phyloP scores from a whole-genome alignment of 768 basidiomycete species.

The Russula ochroleuca region DNA sequence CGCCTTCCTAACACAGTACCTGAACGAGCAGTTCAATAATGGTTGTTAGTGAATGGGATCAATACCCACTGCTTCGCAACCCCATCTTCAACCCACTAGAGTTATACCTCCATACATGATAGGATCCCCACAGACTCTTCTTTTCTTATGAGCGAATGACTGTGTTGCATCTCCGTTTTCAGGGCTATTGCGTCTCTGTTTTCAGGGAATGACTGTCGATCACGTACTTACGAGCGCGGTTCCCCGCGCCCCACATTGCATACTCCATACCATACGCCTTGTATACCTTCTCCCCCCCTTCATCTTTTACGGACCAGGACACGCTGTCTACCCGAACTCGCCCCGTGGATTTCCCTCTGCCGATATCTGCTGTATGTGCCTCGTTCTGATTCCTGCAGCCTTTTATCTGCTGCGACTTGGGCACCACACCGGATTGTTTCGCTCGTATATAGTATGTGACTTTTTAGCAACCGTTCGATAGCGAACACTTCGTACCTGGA shows the following conservation, averaged over 20 bases:
- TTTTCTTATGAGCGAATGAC: constrained; percentile 9
- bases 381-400: background rate
- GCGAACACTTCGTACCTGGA: constrained; percentile 8
- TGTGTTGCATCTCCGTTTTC: constrained; percentile 9
- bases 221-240: constrained; percentile 22
- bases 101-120: constrained; percentile 12
- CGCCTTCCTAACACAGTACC: background rate
- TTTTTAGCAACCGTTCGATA: constrained; percentile 2
- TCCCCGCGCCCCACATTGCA: constrained; percentile 8
- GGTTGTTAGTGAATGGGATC: constrained; percentile 14
- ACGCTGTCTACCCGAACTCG: background rate
- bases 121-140: constrained; percentile 11
- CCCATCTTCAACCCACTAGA: constrained; percentile 15
- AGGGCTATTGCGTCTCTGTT: background rate
- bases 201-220: constrained; percentile 7
- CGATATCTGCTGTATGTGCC: constrained; percentile 1
- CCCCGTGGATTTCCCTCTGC: background rate
- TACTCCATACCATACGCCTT: constrained; percentile 20
- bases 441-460: constrained; percentile 8
- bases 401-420: background rate
- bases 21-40: constrained; percentile 3
- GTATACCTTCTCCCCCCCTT: constrained; percentile 16
- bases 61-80: background rate
- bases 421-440: background rate
- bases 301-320: constrained; percentile 2